Evolutionary conservation across 768 basidiomycete species (phyloP).

Genomic region (Neoboletus subvelutipes): DNA sequence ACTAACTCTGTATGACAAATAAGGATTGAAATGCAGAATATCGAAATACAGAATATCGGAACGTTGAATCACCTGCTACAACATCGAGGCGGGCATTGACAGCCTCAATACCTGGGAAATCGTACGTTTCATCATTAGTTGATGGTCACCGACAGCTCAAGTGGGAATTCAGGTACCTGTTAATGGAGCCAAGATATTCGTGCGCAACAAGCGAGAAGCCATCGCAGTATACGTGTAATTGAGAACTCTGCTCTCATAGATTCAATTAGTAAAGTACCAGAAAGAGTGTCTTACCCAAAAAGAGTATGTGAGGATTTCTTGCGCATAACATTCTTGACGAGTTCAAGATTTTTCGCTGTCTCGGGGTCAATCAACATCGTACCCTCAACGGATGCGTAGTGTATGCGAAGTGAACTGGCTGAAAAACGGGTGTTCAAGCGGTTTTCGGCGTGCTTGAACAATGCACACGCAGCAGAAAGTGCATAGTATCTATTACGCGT

Average conservation of each 20-base stretch:
- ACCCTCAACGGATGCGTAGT: conserved; percentile 79
- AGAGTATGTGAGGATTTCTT: conserved; percentile 74
- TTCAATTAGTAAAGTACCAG: not conserved
- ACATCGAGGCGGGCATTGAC: conserved; percentile 84
- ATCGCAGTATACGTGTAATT: conserved; percentile 90
- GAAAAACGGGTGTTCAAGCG: conserved; percentile 72
- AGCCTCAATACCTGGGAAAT: conserved; percentile 36
- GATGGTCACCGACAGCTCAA: not conserved
- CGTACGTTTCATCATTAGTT: not conserved
- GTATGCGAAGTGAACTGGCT: conserved; percentile 65
- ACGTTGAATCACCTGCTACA: conserved; percentile 61
- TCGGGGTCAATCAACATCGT: conserved; percentile 95
- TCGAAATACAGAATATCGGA: not conserved
- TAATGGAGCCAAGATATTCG: conserved; percentile 79
- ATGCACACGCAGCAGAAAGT: conserved; percentile 78
- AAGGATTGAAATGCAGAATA: not conserved
- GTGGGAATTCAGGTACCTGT: conserved; percentile 47
- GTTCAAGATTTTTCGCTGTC: conserved; percentile 83
- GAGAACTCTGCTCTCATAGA: conserved; percentile 46
- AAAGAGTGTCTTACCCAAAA: conserved; percentile 55
- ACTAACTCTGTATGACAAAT: conserved; percentile 57
- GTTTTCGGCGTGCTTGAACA: conserved; percentile 82
- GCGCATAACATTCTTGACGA: conserved; percentile 71
- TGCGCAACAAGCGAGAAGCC: conserved; percentile 77
- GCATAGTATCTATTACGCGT: conserved; percentile 70